Conservation (phyloP, 108 stramenopile species). For the Fistulifera solaris region DNA sequence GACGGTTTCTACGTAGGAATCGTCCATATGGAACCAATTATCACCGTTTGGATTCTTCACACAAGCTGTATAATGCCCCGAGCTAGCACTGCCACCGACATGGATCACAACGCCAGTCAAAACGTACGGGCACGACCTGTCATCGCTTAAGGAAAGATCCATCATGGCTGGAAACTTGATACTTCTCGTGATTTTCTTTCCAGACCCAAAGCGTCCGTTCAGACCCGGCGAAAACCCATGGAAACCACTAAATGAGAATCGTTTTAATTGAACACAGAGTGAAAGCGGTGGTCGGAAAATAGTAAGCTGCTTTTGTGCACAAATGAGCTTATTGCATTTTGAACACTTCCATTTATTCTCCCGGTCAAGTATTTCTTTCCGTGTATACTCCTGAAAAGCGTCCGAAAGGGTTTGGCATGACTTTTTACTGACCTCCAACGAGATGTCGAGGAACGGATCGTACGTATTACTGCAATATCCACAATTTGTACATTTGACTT, state of each 20-base stretch:
- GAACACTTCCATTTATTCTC: constrained; percentile 90
- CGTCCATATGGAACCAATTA: constrained; percentile 72
- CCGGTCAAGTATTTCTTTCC: constrained; percentile 77
- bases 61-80: constrained; percentile 80
- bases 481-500: constrained; percentile 81
- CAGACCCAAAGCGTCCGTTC: constrained; percentile 11
- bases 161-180: constrained; percentile 67
- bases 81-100: constrained; percentile 63
- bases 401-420: constrained; percentile 49
- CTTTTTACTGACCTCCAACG: constrained; percentile 78
- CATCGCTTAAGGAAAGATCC: constrained; percentile 67
- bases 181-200: constrained; percentile 63
- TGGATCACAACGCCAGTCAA: constrained; percentile 73
- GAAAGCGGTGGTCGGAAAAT: constrained; percentile 80
- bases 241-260: constrained; percentile 71
- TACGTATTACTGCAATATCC: constrained; percentile 82
- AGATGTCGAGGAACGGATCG: constrained; percentile 93
- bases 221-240: constrained; percentile 17
- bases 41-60: constrained; percentile 38
- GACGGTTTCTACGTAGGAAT: constrained; percentile 61
- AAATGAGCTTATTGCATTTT: constrained; percentile 70
- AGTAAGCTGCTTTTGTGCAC: constrained; percentile 69
- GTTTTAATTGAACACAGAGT: constrained; percentile 91
- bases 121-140: constrained; percentile 48
- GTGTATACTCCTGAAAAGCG: constrained; percentile 72